Percentiles rank a stretch among this genome's conserved stretches.
These are phyloP conservation scores for Chlorella sp. DNA, from an alignment of 139 green algal genomes.

Conservation along the genomic window DNA sequence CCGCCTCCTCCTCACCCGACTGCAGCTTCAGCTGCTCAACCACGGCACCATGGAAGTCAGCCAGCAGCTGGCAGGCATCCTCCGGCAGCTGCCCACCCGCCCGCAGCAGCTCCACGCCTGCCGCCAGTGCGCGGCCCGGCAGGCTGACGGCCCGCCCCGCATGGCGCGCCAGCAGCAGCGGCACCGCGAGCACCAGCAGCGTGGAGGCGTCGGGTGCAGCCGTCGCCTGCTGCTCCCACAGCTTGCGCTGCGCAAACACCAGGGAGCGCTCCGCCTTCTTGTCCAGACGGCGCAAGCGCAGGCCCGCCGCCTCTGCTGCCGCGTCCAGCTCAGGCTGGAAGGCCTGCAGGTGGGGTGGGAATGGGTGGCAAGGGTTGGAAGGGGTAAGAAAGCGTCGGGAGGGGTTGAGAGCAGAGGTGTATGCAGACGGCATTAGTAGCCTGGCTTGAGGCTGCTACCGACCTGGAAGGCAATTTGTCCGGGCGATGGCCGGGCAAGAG, in stretches of 20 bases:
- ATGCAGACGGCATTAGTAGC: too few species aligned
- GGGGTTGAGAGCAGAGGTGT: too few species aligned
- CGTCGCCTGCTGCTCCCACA: constrained; percentile 41
- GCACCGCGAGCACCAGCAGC: constrained; percentile 73
- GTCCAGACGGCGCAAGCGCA: constrained; percentile 75
- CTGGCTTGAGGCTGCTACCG: too few species aligned
- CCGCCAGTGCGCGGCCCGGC: constrained; percentile 66
- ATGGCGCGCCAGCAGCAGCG: constrained; percentile 69
- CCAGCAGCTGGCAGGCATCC: constrained; percentile 26
- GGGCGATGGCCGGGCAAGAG: too few species aligned
- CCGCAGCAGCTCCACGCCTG: constrained; percentile 44
- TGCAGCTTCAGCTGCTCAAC: constrained; percentile 27
- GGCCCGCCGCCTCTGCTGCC: constrained; percentile 60
- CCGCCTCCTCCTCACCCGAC: not conserved
- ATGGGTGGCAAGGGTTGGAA: too few species aligned
- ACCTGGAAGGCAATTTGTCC: too few species aligned
- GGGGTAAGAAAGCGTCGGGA: too few species aligned
- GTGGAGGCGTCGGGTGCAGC: constrained; percentile 60
- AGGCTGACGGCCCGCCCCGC: constrained; percentile 55
- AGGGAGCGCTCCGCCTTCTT: constrained; percentile 79
- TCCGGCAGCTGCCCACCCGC: constrained; percentile 62
- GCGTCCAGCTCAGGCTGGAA: constrained; percentile 58
- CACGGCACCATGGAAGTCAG: constrained; percentile 33
- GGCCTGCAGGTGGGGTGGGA: not conserved
- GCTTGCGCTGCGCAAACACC: constrained; percentile 46